A percentile compares a stretch with the other conserved stretches of the same genome.
phyloP scores from a whole-genome alignment of 805 yeast genomes.

The Candida cerambycidarum region DNA sequence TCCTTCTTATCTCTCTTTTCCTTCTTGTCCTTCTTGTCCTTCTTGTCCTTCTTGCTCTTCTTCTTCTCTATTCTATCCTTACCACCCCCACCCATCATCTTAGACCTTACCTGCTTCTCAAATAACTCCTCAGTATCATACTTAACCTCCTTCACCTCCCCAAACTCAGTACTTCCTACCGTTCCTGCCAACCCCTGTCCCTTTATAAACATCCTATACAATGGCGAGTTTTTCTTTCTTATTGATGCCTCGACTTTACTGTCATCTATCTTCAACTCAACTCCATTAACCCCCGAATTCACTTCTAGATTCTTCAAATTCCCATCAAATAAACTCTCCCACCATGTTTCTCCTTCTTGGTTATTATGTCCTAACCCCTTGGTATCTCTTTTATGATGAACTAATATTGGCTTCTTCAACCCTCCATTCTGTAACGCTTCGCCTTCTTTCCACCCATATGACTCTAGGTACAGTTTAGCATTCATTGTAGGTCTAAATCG shows the following conservation, averaged over 20 bases:
- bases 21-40: constrained; percentile 13
- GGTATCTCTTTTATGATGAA: constrained; percentile 84
- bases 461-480: constrained; percentile 65
- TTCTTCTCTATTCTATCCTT: constrained; percentile 17
- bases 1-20: constrained; percentile 16
- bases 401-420: constrained; percentile 78
- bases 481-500: constrained; percentile 51
- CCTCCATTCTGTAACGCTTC: constrained; percentile 82
- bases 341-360: constrained; percentile 83
- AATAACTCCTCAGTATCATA: constrained; percentile 15
- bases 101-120: constrained; percentile 14
- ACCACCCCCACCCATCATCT: constrained; percentile 19
- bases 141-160: constrained; percentile 12
- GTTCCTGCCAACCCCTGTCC: constrained; percentile 88
- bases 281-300: constrained; percentile 26
- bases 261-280: constrained; percentile 53
- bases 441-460: constrained; percentile 92
- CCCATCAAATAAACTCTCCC: constrained; percentile 95
- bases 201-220: constrained; percentile 81
- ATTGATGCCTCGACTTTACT: constrained; percentile 48
- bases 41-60: constrained; percentile 15
- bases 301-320: constrained; percentile 80
- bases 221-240: constrained; percentile 60
- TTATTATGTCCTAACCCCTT: constrained; percentile 86
- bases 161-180: constrained; percentile 36